phyloP scores from a whole-genome alignment of 1,284 basidiomycete genomes.

The Pulchroboletus neoregius region DNA sequence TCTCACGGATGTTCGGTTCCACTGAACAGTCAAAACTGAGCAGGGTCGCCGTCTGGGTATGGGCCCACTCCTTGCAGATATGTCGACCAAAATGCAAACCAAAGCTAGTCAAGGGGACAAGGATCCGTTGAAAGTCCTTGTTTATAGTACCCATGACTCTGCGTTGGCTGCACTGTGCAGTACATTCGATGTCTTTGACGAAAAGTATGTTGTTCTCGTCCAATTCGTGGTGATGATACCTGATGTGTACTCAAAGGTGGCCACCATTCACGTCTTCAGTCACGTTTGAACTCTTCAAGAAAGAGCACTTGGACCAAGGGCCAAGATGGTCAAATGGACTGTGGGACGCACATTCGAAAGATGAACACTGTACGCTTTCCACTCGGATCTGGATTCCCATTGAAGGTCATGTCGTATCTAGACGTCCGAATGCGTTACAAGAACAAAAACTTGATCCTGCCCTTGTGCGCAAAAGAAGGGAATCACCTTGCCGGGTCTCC shows the following conservation, averaged over 20 bases:
- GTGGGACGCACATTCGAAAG: conserved; percentile 28
- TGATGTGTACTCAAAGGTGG: conserved; percentile 48
- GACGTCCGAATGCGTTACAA: conserved; percentile 77
- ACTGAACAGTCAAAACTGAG: conserved; percentile 57
- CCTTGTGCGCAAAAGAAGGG: conserved; percentile 59
- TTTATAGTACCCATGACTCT: conserved; percentile 77
- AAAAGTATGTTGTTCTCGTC: conserved; percentile 43
- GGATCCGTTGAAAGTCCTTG: conserved; percentile 56
- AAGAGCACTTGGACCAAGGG: conserved; percentile 12
- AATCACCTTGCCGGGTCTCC: conserved; percentile 69
- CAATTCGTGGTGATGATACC: neutral
- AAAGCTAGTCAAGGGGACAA: conserved; percentile 45
- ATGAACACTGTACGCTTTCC: conserved; percentile 43
- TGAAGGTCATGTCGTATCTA: conserved; percentile 27
- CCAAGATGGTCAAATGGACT: conserved; percentile 34
- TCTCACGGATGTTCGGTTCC: conserved; percentile 4
- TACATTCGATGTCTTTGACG: conserved; percentile 74
- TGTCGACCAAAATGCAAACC: conserved; percentile 56
- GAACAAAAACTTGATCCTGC: conserved; percentile 62
- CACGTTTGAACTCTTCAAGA: conserved; percentile 70
- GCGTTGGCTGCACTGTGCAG: conserved; percentile 63
- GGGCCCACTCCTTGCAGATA: conserved; percentile 66
- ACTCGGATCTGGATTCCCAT: too few relatives aligned
- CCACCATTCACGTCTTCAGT: conserved; percentile 70
- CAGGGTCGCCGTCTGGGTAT: conserved; percentile 76